phyloP scores from a whole-genome alignment of 805 yeast genomes.

The Teunomyces gatunensis region DNA sequence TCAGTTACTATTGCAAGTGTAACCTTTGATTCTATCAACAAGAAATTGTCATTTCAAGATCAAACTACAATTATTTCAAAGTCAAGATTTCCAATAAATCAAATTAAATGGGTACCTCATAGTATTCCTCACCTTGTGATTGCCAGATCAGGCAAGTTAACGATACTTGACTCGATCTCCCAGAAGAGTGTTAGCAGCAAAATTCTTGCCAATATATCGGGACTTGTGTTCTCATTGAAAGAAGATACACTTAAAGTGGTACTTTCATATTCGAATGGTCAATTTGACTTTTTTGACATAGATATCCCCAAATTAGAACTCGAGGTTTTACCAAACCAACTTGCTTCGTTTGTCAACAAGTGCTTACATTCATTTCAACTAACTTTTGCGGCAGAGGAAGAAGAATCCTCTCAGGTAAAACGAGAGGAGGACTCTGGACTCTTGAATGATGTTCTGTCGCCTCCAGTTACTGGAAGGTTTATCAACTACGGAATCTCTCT shows the following conservation, averaged over 20 bases:
- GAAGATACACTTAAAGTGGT: conserved; percentile 7
- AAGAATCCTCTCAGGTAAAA: conserved; percentile 4
- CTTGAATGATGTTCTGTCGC: conserved; percentile 4
- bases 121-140: conserved; percentile 1
- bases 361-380: conserved; percentile 21
- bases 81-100: conserved; percentile 8
- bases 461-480: conserved; percentile 25
- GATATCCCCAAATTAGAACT: conserved; percentile 1
- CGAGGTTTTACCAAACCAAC: conserved; percentile 3
- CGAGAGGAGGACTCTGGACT: not conserved
- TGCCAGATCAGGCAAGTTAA: conserved; percentile 7
- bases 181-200: not conserved
- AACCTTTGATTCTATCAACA: not conserved
- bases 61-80: not conserved
- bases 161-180: not conserved
- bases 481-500: conserved; percentile 23
- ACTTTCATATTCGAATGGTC: conserved; percentile 19
- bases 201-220: conserved; percentile 1
- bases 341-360: conserved; percentile 18
- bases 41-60: not conserved
- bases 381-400: conserved; percentile 14
- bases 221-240: not conserved
- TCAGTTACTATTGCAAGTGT: conserved; percentile 5
- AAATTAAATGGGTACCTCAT: conserved; percentile 8
- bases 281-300: conserved; percentile 13